Conservation (phyloP, 2,329 filamentous ascomycete species). For the Coniosporium tulheliwenetii region DNA sequence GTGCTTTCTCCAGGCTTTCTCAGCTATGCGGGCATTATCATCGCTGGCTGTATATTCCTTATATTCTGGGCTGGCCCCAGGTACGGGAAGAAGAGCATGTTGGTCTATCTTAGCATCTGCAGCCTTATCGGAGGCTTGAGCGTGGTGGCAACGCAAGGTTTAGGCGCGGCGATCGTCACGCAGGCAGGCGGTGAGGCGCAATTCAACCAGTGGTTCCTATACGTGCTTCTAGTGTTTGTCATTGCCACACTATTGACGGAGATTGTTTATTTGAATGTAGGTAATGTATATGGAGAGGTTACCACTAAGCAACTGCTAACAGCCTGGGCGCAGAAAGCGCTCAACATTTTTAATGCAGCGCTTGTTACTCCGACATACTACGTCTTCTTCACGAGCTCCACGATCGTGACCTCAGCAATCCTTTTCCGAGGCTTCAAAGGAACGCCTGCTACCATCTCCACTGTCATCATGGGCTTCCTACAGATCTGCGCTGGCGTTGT, state of each 20-base stretch:
- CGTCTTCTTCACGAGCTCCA: conserved; percentile 92
- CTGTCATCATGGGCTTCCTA: conserved; percentile 84
- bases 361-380: conserved; percentile 98
- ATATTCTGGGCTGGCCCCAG: conserved; percentile 70
- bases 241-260: conserved; percentile 78
- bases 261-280: conserved; percentile 88
- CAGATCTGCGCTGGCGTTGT: conserved; percentile 89
- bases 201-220: conserved; percentile 97
- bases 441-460: conserved; percentile 62
- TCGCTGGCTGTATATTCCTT: conserved; percentile 55
- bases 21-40: conserved; percentile 66
- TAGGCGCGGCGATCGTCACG: conserved; percentile 81
- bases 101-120: conserved; percentile 94
- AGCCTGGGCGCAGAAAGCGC: conserved; percentile 59
- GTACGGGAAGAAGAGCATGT: conserved; percentile 93
- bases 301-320: too few relatives aligned
- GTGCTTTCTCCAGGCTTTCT: conserved; percentile 80
- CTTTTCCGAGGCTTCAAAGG: conserved; percentile 92
- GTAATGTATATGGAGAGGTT: conserved; percentile 19
- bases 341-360: conserved; percentile 93
- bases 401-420: conserved; percentile 84
- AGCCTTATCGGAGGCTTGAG: conserved; percentile 87
- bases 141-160: conserved; percentile 84
- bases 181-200: conserved; percentile 69
- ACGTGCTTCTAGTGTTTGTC: conserved; percentile 82